Conservation (phyloP, 192 early-diverging fungal genomes). For the Entrophospora sp. region DNA sequence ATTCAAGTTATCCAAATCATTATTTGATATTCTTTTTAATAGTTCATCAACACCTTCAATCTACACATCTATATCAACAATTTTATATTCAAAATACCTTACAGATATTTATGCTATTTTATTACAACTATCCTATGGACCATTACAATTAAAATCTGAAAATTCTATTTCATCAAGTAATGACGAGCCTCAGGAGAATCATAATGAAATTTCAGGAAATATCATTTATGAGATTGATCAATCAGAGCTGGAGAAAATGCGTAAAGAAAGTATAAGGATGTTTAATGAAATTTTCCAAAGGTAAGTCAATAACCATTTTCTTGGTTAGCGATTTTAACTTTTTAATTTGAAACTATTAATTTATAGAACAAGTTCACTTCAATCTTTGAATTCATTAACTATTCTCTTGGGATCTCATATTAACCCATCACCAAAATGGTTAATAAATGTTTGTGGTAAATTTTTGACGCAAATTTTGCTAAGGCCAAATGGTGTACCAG, state of each 20-base stretch:
- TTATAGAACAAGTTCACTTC: conserved; percentile 41
- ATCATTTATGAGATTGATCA: neutral
- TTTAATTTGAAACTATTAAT: too few relatives aligned
- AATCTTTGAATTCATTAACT: conserved; percentile 59
- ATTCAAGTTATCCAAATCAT: conserved; percentile 24
- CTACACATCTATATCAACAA: conserved; percentile 47
- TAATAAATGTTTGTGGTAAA: conserved; percentile 52
- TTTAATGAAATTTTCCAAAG: conserved; percentile 35
- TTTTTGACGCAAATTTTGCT: conserved; percentile 63
- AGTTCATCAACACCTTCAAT: conserved; percentile 19
- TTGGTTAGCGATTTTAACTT: too few relatives aligned
- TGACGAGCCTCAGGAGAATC: neutral
- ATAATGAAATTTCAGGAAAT: conserved; percentile 14
- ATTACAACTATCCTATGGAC: conserved; percentile 61
- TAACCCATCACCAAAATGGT: conserved; percentile 51
- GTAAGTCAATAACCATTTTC: too few relatives aligned
- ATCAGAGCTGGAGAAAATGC: neutral
- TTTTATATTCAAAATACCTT: conserved; percentile 46
- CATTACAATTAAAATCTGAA: conserved; percentile 28
- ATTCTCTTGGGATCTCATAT: conserved; percentile 46
- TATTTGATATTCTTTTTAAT: conserved; percentile 22
- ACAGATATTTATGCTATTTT: conserved; percentile 59
- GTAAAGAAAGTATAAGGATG: conserved; percentile 15
- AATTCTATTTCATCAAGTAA: neutral
- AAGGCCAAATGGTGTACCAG: conserved; percentile 49